Evolutionary conservation across 2,329 filamentous ascomycete genomes (phyloP), one percentile per base, ranked within the genome.

Genomic region (Fusarium continuum): DNA sequence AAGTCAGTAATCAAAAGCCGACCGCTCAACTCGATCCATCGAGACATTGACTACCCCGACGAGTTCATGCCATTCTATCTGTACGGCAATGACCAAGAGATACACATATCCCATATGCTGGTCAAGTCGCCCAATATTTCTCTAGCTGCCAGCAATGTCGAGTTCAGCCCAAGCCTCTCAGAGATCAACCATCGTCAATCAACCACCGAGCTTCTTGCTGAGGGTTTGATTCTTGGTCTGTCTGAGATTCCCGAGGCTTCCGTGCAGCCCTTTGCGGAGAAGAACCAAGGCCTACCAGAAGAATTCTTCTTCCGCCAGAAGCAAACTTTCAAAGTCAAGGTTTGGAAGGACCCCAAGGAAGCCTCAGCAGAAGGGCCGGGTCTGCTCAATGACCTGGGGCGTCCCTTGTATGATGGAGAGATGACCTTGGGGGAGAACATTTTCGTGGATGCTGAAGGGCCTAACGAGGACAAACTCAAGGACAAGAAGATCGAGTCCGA

Each of bases 41-140:
- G 75, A 1, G 73, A 76, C 6, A 44, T 56, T 1, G 47, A 68
- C 1, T 81, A 80, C 17, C 80, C 79, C 0, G 11, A 51, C 0
- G 61, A 67, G 0, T 74, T 70, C 60, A 79, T 78, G 75, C 79
- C 79, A 0, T 81, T 81, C 48, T 81, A 80, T 26, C 71, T 81
- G n/a, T 81, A 81, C 53, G 78, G 79, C 8, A 72, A 48, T 65
- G 64, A 65, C 3, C 36, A 69, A 0, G 73, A 79, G 34, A 48
- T 64, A 2, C 75, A 81, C 50, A 79, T 81, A 29, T 74, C 78
- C n/a, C 80, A 82, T 55, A 72, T 79, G 35, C 75, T 82, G 19
- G 70, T 76, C n/a, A 67, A 71, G 3, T 70, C 77, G 0, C 79
- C 79, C n/a, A 82, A 80, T 62, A 76, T 74, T 9, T 69, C 72